Percentiles rank a stretch among this genome's conserved stretches.
These are phyloP conservation scores for slime mould (Dictyostelium discoideum) DNA, from an alignment of 78 protist genomes.

Conservation along the genomic window DNA sequence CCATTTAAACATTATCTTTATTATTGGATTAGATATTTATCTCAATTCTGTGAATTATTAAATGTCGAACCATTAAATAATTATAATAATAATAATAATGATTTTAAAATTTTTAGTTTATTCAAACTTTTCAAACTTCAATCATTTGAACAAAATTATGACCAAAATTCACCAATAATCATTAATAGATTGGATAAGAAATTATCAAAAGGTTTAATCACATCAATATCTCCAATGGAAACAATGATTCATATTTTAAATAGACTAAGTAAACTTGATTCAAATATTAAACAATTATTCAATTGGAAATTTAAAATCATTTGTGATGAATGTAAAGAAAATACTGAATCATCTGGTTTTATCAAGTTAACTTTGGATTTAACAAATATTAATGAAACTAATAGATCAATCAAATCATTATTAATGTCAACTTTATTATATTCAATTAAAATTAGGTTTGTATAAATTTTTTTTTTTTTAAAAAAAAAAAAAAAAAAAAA, in stretches of 20 bases:
- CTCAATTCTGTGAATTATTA: not conserved
- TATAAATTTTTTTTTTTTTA: not conserved
- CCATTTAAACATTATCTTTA: not conserved
- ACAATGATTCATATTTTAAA: not conserved
- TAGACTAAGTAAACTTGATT: not conserved
- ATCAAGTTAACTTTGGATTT: not conserved
- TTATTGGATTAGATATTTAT: slow-evolving; percentile 1
- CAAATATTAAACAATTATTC: not conserved
- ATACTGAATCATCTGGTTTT: not conserved
- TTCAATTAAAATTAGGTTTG: not conserved
- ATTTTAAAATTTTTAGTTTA: not conserved
- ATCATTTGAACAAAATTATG: not conserved
- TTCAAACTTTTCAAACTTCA: not conserved
- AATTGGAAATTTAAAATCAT: not conserved
- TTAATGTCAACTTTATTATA: not conserved
- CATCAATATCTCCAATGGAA: not conserved
- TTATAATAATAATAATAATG: not conserved
- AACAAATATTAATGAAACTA: not conserved
- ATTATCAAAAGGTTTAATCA: not conserved
- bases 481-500: not conserved
- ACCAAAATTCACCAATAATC: not conserved
- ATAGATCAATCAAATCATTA: not conserved
- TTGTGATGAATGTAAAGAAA: not conserved
- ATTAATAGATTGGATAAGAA: not conserved
- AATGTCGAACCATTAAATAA: not conserved